Base-by-base conservation (phyloP, 2,329 filamentous ascomycete genomes). In the Cladophialophora immunda region DNA sequence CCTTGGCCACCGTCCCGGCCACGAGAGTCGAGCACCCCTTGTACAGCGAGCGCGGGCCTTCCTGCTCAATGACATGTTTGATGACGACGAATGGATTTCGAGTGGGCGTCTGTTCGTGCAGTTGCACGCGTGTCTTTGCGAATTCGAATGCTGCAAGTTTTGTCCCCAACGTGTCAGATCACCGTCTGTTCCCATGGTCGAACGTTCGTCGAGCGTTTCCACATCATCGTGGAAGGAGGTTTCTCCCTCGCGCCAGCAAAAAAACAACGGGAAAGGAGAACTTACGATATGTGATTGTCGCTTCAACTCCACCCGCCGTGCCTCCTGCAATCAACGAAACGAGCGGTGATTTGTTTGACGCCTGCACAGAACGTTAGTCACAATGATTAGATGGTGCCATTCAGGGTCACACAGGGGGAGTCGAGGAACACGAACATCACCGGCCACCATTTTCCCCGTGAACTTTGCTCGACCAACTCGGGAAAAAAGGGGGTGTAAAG, bases 51-150 rank as follows among this genome's bases (percentile, higher is more conserved):
- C 81, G 75, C 0, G 87, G 62, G 0, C 88, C 87, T 77, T 90
- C 87, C 17, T 82, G 78, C 22, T 79, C 78, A 58, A 86, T 83
- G 7, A 89, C 85, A 29, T 85, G 78, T 4, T 77, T 64, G 34
- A 90, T 85, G 5, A 90, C 82, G 0, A 78, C 72, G 71, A 89
- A 86, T 0, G 87, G 88, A 62, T 90, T 90, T 47, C 79, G 79
- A 0, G 85, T 82, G 8, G 81, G 74, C 17, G 81, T 75, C 1
- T 66, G 64, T 47, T 78, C 77, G 66, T 76, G 79, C n/a, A 89
- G 79, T 69, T 90, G 87, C 2, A 87, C 83, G 62, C 86, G 80
- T 0, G 88, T 90, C 76, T 91, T 91, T 62, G 88, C 87, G 71
- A 89, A 91, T 73, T 90, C 88, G 71, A 90, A 86, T 0, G 88